Evolutionary conservation across 2,329 filamentous ascomycete species (phyloP).

Genomic region (Penicillium fuscoglaucum): DNA sequence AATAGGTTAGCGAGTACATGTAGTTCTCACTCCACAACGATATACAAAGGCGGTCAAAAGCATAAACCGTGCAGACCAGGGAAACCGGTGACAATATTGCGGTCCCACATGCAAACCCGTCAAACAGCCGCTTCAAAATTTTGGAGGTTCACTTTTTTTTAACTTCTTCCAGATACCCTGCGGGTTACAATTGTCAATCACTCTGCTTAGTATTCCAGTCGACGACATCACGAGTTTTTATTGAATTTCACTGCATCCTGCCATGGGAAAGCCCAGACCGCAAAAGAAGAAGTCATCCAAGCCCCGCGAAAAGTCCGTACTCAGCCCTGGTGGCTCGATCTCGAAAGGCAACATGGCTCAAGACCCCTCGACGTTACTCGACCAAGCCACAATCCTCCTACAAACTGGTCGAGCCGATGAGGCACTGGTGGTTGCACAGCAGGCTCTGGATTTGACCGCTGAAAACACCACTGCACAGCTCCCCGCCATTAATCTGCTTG

Average conservation of each 20-base stretch:
- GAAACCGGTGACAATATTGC: constrained; percentile 9
- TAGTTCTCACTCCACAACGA: too few species aligned
- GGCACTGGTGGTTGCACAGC: constrained; percentile 56
- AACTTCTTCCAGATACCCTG: constrained; percentile 8
- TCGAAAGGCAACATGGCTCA: constrained; percentile 49
- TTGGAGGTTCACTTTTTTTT: constrained; percentile 29
- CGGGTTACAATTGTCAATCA: constrained; percentile 5
- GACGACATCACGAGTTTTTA: neutral
- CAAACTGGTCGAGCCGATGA: constrained; percentile 60
- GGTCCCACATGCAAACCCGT: constrained; percentile 44
- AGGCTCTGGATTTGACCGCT: constrained; percentile 48
- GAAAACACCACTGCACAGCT: constrained; percentile 41
- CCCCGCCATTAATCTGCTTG: constrained; percentile 71
- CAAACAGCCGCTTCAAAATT: constrained; percentile 42
- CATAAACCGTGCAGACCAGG: neutral
- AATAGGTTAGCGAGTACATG: too few species aligned
- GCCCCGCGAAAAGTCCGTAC: constrained; percentile 45
- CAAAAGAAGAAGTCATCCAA: constrained; percentile 47
- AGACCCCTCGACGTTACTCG: constrained; percentile 57
- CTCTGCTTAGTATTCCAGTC: neutral
- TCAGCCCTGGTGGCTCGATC: constrained; percentile 42
- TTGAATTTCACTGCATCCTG: constrained; percentile 17
- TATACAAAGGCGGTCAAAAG: neutral
- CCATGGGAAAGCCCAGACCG: constrained; percentile 56
- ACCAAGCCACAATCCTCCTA: constrained; percentile 57